phyloP scores from a whole-genome alignment of 202 grass and related monocot species.

The Tripidium arundinaceum region DNA sequence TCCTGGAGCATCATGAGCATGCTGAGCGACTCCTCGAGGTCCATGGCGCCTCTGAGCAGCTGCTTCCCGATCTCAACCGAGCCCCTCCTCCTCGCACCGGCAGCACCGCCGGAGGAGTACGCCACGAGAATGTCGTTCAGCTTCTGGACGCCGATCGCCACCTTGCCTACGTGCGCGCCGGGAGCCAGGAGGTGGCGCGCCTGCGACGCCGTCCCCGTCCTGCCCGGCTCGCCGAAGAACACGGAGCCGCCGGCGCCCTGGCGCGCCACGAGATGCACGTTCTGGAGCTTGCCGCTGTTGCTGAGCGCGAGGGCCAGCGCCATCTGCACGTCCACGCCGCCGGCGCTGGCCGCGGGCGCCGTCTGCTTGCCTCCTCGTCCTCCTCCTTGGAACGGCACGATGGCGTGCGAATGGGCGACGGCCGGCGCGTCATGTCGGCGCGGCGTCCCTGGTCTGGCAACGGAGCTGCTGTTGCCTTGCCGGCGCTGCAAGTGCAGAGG shows the following conservation, averaged over 20 bases:
- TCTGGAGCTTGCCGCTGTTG: conserved; percentile 84
- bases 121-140: conserved; percentile 71
- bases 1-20: conserved; percentile 93
- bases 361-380: not conserved
- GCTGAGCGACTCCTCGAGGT: conserved; percentile 76
- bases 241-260: conserved; percentile 22
- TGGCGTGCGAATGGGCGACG: conserved; percentile 32
- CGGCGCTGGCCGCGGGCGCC: conserved; percentile 25
- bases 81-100: conserved; percentile 22
- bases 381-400: conserved; percentile 64
- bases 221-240: conserved; percentile 3
- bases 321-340: conserved; percentile 64
- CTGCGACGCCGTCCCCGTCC: not conserved
- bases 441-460: conserved; percentile 22
- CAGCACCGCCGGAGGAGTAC: conserved; percentile 38
- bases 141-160: conserved; percentile 66
- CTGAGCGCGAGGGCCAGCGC: conserved; percentile 89
- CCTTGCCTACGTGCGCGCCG: conserved; percentile 29
- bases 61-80: conserved; percentile 39
- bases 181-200: conserved; percentile 36
- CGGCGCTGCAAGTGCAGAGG: conserved; percentile 13
- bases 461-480: conserved; percentile 32
- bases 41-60: conserved; percentile 63
- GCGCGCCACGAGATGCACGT: conserved; percentile 55
- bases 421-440: conserved; percentile 18